Evolutionary conservation across 805 yeast species (phyloP).

Genomic region (Ogataea pilisensis): DNA sequence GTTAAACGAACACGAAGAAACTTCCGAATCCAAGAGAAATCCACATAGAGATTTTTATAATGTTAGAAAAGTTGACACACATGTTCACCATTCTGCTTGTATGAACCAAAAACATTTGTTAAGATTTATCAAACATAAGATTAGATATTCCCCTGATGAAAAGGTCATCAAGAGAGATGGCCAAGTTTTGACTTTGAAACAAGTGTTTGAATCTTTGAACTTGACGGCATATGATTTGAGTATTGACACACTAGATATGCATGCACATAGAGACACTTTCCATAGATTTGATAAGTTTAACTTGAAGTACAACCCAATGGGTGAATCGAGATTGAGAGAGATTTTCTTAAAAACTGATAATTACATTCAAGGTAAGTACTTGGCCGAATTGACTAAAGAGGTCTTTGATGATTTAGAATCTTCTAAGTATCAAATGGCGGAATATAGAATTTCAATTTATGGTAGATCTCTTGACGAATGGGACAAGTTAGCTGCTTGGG

Average conservation of each 20-base stretch:
- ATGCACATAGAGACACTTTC: slow-evolving; percentile 97
- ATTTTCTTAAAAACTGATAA: slow-evolving; percentile 95
- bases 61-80: slow-evolving; percentile 95
- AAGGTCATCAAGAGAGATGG: slow-evolving; percentile 94
- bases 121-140: slow-evolving; percentile 90
- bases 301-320: slow-evolving; percentile 94
- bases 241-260: slow-evolving; percentile 98
- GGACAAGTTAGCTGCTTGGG: slow-evolving; percentile 95
- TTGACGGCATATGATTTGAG: slow-evolving; percentile 92
- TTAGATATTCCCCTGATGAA: slow-evolving; percentile 81
- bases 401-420: slow-evolving; percentile 92
- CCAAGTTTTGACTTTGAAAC: slow-evolving; percentile 74
- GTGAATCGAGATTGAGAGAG: slow-evolving; percentile 95
- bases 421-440: slow-evolving; percentile 96
- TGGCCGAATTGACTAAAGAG: slow-evolving; percentile 92
- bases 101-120: slow-evolving; percentile 97
- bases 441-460: slow-evolving; percentile 89
- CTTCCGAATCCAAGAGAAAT: slow-evolving; percentile 80
- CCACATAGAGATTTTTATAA: slow-evolving; percentile 98
- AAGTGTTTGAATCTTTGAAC: slow-evolving; percentile 87
- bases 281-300: slow-evolving; percentile 98
- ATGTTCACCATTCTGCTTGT: slow-evolving; percentile 98
- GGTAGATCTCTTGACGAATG: slow-evolving; percentile 90
- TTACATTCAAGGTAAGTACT: slow-evolving; percentile 78
- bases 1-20: slow-evolving; percentile 89